A percentile compares a stretch with the other conserved stretches of the same genome.
Conservation (phyloP, 2,329 filamentous ascomycete species). For the Penicillium sp. region DNA sequence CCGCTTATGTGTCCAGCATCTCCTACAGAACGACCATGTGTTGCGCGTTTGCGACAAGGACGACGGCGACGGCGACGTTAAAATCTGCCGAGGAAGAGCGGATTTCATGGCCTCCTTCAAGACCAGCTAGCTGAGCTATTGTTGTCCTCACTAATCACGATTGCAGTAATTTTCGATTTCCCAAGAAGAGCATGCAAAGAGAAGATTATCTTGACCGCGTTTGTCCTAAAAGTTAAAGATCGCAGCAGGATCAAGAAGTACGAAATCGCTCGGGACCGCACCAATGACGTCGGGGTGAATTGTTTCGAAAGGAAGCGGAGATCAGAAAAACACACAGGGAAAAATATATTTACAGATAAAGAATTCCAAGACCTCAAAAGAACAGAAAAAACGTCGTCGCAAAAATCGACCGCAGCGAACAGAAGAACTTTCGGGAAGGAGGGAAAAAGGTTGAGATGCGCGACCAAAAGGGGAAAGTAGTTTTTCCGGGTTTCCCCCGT, state of each 20-base stretch:
- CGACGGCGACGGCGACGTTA: neutral
- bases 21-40: conserved; percentile 3
- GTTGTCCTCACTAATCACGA: neutral
- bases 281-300: neutral
- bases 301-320: too few relatives aligned
- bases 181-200: neutral
- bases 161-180: neutral
- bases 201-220: too few relatives aligned
- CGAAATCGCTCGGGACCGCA: too few relatives aligned
- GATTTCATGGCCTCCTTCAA: conserved; percentile 11
- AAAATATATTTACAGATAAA: neutral
- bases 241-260: too few relatives aligned
- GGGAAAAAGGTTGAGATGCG: neutral
- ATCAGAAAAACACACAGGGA: too few relatives aligned
- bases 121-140: neutral
- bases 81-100: conserved; percentile 4
- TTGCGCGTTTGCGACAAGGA: neutral
- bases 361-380: neutral
- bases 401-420: neutral
- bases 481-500: conserved; percentile 1
- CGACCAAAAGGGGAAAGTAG: neutral
- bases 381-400: neutral
- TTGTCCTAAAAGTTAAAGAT: too few relatives aligned
- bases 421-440: neutral
- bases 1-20: conserved; percentile 4